Conservation (phyloP, 164 flowering plant species). For the Echeveria elegans region DNA sequence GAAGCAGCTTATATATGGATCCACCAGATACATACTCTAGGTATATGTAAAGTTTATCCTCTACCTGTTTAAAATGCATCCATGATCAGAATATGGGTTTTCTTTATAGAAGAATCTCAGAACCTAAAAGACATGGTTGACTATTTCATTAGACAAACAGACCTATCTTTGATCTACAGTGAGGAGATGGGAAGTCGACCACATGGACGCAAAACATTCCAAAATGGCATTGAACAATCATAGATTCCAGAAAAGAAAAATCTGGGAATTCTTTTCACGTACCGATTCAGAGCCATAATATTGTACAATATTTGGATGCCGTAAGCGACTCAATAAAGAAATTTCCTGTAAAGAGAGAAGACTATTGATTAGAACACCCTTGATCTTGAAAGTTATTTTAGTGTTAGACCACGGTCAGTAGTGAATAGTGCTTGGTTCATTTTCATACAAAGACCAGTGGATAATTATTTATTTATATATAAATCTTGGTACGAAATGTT, state of each 20-base stretch:
- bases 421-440: background rate
- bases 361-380: background rate
- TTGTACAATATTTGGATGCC: too few species aligned
- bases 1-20: slow-evolving; percentile 84
- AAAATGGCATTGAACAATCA: background rate
- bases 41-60: slow-evolving; percentile 74
- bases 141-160: background rate
- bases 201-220: background rate
- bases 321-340: slow-evolving; percentile 15
- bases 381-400: background rate
- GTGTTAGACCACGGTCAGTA: background rate
- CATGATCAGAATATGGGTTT: background rate
- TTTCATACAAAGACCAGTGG: background rate
- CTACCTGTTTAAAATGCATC: slow-evolving; percentile 42
- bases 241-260: background rate
- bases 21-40: slow-evolving; percentile 97
- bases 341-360: slow-evolving; percentile 50
- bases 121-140: background rate
- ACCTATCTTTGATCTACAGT: background rate
- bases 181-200: background rate
- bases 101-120: background rate
- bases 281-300: too few species aligned
- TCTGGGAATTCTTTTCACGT: background rate
- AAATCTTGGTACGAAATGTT: background rate
- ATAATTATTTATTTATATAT: too few species aligned